These are phyloP conservation scores for Phtheirospermum japonicum DNA, from an alignment of 257 asterid genomes.

Conservation along the genomic window DNA sequence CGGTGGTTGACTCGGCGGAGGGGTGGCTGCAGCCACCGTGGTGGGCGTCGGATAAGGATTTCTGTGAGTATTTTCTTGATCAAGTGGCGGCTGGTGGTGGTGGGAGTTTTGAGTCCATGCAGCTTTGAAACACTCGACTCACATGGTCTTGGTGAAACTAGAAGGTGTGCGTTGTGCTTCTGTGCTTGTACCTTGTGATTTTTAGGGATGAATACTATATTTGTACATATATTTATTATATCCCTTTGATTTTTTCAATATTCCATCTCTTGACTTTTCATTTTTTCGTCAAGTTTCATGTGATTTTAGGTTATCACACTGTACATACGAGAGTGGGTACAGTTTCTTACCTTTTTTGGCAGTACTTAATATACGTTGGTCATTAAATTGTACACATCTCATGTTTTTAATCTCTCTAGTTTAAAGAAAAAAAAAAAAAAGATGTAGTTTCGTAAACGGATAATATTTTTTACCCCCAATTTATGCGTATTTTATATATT, in stretches of 20 bases:
- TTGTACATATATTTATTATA: slow-evolving; percentile 28
- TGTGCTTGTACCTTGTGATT: slow-evolving; percentile 30
- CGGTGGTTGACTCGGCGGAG: slow-evolving; percentile 55
- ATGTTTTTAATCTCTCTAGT: too few relatives aligned
- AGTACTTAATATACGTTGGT: too few relatives aligned
- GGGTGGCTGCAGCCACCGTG: slow-evolving; percentile 61
- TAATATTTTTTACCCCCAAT: too few relatives aligned
- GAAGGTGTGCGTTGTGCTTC: slow-evolving; percentile 40
- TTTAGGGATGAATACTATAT: not conserved
- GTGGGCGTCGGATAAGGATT: slow-evolving; percentile 50
- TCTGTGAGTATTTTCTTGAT: slow-evolving; percentile 41
- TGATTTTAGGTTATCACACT: too few relatives aligned
- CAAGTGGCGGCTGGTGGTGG: slow-evolving; percentile 31
- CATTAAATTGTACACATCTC: too few relatives aligned
- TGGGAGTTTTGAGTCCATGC: slow-evolving; percentile 37
- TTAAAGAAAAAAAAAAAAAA: too few relatives aligned
- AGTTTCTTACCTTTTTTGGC: too few relatives aligned
- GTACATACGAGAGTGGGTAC: too few relatives aligned
- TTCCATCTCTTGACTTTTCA: too few relatives aligned
- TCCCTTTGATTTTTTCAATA: not conserved
- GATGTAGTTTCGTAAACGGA: too few relatives aligned
- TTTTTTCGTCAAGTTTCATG: too few relatives aligned
- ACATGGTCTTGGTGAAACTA: slow-evolving; percentile 31
- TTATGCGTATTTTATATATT: too few relatives aligned
- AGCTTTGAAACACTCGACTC: slow-evolving; percentile 30